Evolutionary conservation across 2,329 filamentous ascomycete species (phyloP), one percentile per base, ranked within the genome.

Genomic region (Cytospora mali): DNA sequence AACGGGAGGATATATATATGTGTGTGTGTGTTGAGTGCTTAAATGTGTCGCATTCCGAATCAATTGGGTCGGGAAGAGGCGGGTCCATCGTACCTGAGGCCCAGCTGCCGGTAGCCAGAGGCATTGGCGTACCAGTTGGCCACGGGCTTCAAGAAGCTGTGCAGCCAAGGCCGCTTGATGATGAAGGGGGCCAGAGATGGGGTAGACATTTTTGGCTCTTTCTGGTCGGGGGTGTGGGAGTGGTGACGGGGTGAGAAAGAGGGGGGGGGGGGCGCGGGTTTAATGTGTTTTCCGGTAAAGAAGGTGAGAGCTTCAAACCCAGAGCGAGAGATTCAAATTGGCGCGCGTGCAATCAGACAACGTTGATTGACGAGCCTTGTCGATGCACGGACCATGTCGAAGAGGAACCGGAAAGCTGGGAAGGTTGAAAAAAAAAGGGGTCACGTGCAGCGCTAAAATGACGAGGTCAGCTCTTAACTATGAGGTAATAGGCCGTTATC

Each of bases 51-150:
- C 18, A 14, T 35, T 27, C 23, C 14, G n/a, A 31, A 49, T 48
- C 57, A 54, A 35, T 48, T 33, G 64, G 23, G 62, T 21, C 50
- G 33, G 28, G 18, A 14, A n/a, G 33, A 29, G 57, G 49, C 42
- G 6, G 54, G 51, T 27, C 35, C 69, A n/a, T n/a, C n/a, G 66
- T 89, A 97, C 93, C 84, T 91, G 80, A 97, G 84, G 74, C 94
- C 94, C 74, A 97, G 84, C 86, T 94, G 87, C 80, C 93, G 90
- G 86, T 97, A 97, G 76, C 94, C 94, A 72, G 93, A 85, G 72
- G 92, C 90, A 76, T 94, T 89, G 80, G 81, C 80, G 82, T 98
- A 98, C 92, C 92, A 97, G 74, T 88, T 85, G 78, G 93, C 86
- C 69, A 97, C 75, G 69, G 95, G 95, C 82, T 82, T 86, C 78